Percentiles rank a stretch among this genome's conserved stretches.
Evolutionary conservation across 176 grass and related monocot species (phyloP).

Genomic region (Triticum urartu): DNA sequence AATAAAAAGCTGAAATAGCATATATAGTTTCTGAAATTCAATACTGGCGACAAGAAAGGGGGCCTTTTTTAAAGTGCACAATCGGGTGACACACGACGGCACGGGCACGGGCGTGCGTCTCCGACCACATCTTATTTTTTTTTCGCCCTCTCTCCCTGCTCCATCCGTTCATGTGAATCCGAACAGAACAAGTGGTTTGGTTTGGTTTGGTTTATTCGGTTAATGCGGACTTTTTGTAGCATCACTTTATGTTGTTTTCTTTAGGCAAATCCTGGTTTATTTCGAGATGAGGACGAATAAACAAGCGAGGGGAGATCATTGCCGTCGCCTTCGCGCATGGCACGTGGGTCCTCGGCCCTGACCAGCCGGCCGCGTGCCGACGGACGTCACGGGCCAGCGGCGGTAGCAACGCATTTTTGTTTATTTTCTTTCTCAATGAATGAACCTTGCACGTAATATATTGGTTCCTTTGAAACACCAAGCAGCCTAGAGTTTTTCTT

Average conservation of each 20-base stretch:
- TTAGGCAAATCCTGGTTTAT: neutral
- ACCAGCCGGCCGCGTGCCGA: neutral
- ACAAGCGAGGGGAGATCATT: neutral
- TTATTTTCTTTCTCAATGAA: no score
- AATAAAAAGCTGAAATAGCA: neutral
- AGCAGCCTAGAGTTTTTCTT: no score
- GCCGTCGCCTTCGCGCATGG: neutral
- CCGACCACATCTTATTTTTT: slow-evolving; percentile 15
- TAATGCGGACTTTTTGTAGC: neutral
- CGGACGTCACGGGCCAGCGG: neutral
- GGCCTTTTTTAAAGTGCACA: neutral
- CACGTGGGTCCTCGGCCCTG: neutral
- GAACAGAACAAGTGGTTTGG: neutral
- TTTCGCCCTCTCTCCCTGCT: neutral
- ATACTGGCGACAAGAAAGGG: no score
- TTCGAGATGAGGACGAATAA: neutral
- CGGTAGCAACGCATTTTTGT: no score
- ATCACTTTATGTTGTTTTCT: neutral
- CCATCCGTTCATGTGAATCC: neutral
- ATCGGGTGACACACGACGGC: neutral
- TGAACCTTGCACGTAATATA: no score
- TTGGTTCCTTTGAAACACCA: no score
- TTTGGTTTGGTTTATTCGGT: neutral
- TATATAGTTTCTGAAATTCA: neutral
- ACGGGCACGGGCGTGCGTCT: neutral